Base-by-base conservation (phyloP, 2,329 filamentous ascomycete species). In the Beauveria caledonica region DNA sequence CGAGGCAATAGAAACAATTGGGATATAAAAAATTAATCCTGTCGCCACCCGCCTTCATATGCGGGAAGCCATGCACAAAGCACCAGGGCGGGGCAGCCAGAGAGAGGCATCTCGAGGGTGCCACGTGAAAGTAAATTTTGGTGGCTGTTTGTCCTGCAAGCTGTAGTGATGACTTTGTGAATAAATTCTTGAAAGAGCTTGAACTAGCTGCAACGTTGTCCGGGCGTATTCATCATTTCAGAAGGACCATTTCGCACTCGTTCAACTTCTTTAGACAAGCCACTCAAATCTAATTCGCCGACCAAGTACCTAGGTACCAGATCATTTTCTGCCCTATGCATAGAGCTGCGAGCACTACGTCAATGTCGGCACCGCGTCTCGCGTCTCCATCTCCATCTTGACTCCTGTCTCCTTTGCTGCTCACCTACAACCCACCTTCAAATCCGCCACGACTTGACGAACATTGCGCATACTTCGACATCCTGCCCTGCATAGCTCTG, bases 351-450 rank as follows among this genome's bases (percentile, higher is more conserved):
- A 36, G 33, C 33, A 36, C 33, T 15, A 36, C 33, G 33, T 36
- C 23, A 27, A 17, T 13, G 5, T 19, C 29, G 7, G 44, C 44
- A 57, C 54, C 54, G 53, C 53, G 53, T 49, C 44, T 49, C 44
- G 54, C 44, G 27, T 57, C 44, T 48, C 54, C 54, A 45, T 55
- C 25, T 39, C 40, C 44, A 45, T 55, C 52, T 39, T 40, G 25
- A 55, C 52, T 55, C 52, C 52, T 55, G 52, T 55, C 33, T 44
- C 52, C 52, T 19, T 57, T 27, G 50, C 50, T 6, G 42, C 54
- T 27, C 44, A 25, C 25, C 53, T 13, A 25, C 42, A 27, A 36
- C 42, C 44, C 29, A 21, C 53, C 53, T n/a, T 23, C 40, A 46
- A 29, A 36, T 13, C 21, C 5, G 27, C 44, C 54, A 57, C 54